Evolutionary conservation across 306 rosid genomes (phyloP), one percentile per base, ranked within the genome.

Genomic region (Glycyrrhiza uralensis): DNA sequence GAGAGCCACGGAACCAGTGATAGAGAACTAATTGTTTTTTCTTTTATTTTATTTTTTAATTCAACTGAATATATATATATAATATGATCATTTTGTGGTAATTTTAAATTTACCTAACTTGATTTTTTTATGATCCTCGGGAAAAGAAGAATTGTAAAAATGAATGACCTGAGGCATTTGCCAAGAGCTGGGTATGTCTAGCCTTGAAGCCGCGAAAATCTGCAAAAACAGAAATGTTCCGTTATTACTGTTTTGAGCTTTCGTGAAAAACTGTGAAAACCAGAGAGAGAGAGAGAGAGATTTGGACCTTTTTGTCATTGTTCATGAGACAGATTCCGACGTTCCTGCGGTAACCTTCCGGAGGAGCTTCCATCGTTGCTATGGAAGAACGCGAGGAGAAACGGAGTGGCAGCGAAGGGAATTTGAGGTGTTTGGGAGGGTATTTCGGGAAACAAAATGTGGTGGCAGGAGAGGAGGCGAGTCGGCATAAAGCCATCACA

Each of bases 81-180:
- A 26, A 26, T 26, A 26, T 26, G 29, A 26, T 26, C 4, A 4
- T 26, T 26, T 26, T 26, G 4, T 4, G 4, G 2, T 26, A 26
- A 26, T 26, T 26, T 26, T 2, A 26, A 26, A 26, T 26, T 26
- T 26, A 4, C 4, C 29, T 26, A 26, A 26, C 29, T 26, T 26
- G 4, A n/a, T n/a, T 26, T 26, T 26, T 26, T 26, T 4, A 26
- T 26, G 29, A 26, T 26, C 4, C 4, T 18, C 73, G 12, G 41
- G 42, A 39, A 7, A 32, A 33, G 12, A 66, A 47, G 10, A 51
- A 59, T 5, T 7, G 8, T 2, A 20, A 12, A 22, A 32, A 69
- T 51, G 11, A 41, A 46, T 76, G 28, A 92, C 98, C 92, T 93
- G 96, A 0, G 98, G 97, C 98, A 93, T 93, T 89, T 93, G 96